Evolutionary conservation across 768 basidiomycete genomes (phyloP), one percentile per base, ranked within the genome.

Genomic region (Dacryopinax spathularia): DNA sequence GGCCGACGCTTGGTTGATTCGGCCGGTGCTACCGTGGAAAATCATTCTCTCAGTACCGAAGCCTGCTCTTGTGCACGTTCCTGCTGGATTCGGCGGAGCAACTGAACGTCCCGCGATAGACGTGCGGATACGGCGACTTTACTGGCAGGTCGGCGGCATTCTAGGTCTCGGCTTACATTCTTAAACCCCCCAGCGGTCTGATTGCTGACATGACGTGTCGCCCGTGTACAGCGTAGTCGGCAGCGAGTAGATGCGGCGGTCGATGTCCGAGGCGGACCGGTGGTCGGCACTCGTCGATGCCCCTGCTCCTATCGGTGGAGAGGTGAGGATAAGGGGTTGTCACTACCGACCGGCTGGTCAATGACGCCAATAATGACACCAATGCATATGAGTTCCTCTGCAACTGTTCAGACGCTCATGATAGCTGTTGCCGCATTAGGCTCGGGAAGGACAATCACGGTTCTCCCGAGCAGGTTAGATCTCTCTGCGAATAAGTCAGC

Each of bases 401-500:
- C 73, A 60, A n/a, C 75, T 74, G 2, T 75, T 76, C 60, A 74
- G 75, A 68, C 70, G 75, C 33, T 72, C 73, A 2, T 70, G 70
- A 63, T 76, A 73, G 75, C 70, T 69, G 65, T 66, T 13, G 41
- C 63, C 25, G 25, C 29, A 10, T 60, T 65, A 1, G 10, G 39
- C 61, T 62, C 35, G 1, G 37, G 60, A 15, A 60, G 27, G 18
- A 44, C 39, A n/a, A 60, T 65, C 37, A 60, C 48, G 15, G 25
- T 25, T 22, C 37, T 16, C 33, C 27, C 37, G 29, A 34, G 29
- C n/a, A 18, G 13, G 29, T 9, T 59, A n/a, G n/a, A n/a, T 18
- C 35, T 62, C 16, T 33, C n/a, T 48, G 29, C 20, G 43, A 33
- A 62, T 39, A 5, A 22, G 37, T 33, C 37, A 33, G n/a, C 48